Base-by-base conservation (phyloP, 345 rosid species). In the Hypericum perforatum region DNA sequence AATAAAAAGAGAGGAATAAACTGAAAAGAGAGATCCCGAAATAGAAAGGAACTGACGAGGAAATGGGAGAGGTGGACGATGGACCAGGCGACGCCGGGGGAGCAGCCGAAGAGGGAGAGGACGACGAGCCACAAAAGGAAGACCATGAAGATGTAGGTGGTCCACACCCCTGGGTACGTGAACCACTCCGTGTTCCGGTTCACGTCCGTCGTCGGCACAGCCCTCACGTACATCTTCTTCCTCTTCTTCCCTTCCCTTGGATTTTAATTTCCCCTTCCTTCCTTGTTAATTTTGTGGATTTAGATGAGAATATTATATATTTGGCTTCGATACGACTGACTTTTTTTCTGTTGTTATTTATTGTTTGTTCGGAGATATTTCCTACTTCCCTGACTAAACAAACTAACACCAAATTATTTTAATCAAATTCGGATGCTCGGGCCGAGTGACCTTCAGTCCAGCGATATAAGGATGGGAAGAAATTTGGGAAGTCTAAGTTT, bases 131-230 rank as follows among this genome's bases (percentile, higher is more conserved):
- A 83, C 0, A 80, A 74, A 62, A 83, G 79, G 78, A 86, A 86
- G 38, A 86, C 60, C 59, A 85, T 73, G 16, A 80, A 75, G 37
- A 87, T 76, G 52, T 84, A 87, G 37, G 86, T 70, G 0, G 89
- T 84, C 95, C 95, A 86, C 0, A 86, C 95, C 2, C 92, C 95
- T 0, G 95, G 88, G 53, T 83, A 86, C 66, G 82, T 83, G 82
- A 86, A 86, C 91, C 86, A 86, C 73, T 81, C 92, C 13, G 92
- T 86, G 70, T 86, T 86, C 78, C 71, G 59, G 62, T 86, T 86
- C 74, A 84, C 83, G 79, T 86, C 95, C 76, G 92, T 72, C 65
- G 95, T 66, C 59, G 82, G 83, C 68, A 67, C 68, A 48, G 89
- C 89, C 70, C 69, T 66, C 11, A 86, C 92, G 54, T 86, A 86